phyloP scores from a whole-genome alignment of 768 basidiomycete species.

The Xanthoconium stramineum region DNA sequence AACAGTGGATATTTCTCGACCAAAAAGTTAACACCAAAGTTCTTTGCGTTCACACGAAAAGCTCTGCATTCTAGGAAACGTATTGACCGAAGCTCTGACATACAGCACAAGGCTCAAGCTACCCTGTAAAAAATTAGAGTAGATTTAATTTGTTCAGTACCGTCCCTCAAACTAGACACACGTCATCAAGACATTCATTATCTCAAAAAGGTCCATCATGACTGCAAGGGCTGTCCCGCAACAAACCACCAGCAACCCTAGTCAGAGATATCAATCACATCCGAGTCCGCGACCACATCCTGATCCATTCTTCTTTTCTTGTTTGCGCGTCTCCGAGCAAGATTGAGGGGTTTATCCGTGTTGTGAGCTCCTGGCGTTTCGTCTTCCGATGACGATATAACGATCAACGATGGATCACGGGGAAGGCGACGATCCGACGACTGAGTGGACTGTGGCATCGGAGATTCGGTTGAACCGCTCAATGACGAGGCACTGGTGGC shows the following conservation, averaged over 20 bases:
- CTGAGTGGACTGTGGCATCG: constrained; percentile 16
- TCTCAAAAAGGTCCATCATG: not conserved
- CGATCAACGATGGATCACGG: constrained; percentile 23
- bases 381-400: constrained; percentile 22
- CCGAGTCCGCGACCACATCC: constrained; percentile 35
- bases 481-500: constrained; percentile 12
- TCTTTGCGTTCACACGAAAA: too few species aligned
- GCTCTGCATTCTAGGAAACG: too few species aligned
- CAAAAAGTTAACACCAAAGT: too few species aligned
- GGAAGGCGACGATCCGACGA: constrained; percentile 10
- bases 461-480: constrained; percentile 10
- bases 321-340: constrained; percentile 5
- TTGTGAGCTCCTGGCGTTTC: not conserved
- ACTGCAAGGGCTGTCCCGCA: not conserved
- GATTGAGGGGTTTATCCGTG: not conserved
- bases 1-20: too few species aligned
- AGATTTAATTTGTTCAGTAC: too few species aligned
- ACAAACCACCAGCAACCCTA: constrained; percentile 4
- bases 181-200: not conserved
- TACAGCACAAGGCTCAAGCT: too few species aligned
- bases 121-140: too few species aligned
- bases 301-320: constrained; percentile 25
- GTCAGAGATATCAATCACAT: constrained; percentile 57
- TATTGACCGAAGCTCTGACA: too few species aligned
- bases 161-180: too few species aligned